Conservation (phyloP, 768 basidiomycete genomes). For the Termitomyces sp. region DNA sequence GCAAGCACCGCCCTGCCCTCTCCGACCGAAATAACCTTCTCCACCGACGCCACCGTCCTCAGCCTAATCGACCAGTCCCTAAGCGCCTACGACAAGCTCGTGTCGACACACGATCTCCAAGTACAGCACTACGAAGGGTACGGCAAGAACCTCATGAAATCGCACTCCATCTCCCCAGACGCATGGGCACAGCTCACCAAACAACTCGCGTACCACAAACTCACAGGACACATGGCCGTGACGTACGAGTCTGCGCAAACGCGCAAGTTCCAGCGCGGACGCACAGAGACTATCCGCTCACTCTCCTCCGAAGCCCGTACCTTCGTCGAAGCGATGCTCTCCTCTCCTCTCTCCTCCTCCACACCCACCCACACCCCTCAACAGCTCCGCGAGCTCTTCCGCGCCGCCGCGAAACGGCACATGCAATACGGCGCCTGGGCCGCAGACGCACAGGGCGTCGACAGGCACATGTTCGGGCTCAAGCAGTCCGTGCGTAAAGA, state of each 20-base stretch:
- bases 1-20: slow-evolving; percentile 37
- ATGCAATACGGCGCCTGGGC: slow-evolving; percentile 87
- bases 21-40: slow-evolving; percentile 70
- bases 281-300: slow-evolving; percentile 93
- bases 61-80: slow-evolving; percentile 54
- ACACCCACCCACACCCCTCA: slow-evolving; percentile 18
- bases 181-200: slow-evolving; percentile 95
- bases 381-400: slow-evolving; percentile 63
- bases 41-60: slow-evolving; percentile 50
- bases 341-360: neutral
- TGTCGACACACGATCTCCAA: slow-evolving; percentile 74
- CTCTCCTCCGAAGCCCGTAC: slow-evolving; percentile 78
- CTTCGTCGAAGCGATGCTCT: slow-evolving; percentile 89
- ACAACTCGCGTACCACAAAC: slow-evolving; percentile 92
- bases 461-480: slow-evolving; percentile 92
- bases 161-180: slow-evolving; percentile 80
- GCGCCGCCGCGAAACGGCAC: slow-evolving; percentile 75
- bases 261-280: slow-evolving; percentile 81
- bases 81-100: slow-evolving; percentile 67
- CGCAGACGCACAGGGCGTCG: slow-evolving; percentile 91
- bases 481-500: neutral
- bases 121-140: slow-evolving; percentile 85
- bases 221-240: slow-evolving; percentile 67
- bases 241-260: slow-evolving; percentile 96
- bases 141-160: slow-evolving; percentile 85